Percentiles rank a stretch among this genome's conserved stretches.
phyloP scores from a whole-genome alignment of 306 rosid species.

The Carpinus viminea region DNA sequence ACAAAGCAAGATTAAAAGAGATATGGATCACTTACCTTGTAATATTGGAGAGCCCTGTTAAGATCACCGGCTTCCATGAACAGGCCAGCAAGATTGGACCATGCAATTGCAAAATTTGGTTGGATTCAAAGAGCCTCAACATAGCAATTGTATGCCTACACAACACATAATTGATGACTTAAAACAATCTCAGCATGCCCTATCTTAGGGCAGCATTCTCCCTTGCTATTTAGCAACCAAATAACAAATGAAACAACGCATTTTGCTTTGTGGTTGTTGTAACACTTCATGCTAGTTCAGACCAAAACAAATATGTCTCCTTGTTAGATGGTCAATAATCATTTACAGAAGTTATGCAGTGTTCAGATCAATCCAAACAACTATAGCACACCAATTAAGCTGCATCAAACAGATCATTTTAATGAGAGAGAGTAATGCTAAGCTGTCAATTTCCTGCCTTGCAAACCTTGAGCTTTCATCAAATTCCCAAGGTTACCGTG shows the following conservation, averaged over 20 bases:
- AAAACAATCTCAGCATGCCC: no score
- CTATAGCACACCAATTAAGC: not conserved
- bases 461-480: no score
- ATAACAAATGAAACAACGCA: no score
- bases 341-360: not conserved
- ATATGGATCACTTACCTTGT: constrained; percentile 54
- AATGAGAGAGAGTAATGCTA: not conserved
- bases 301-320: not conserved
- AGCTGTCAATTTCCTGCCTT: constrained; percentile 48
- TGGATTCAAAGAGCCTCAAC: constrained; percentile 97
- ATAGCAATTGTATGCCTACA: no score
- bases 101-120: constrained; percentile 94
- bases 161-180: no score
- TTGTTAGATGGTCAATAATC: not conserved
- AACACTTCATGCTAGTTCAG: not conserved
- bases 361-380: not conserved
- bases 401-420: not conserved
- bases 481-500: no score
- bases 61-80: constrained; percentile 98
- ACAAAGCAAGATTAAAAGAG: constrained; percentile 19
- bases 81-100: constrained; percentile 99
- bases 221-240: no score
- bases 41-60: constrained; percentile 93
- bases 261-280: not conserved
- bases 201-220: no score